Evolutionary conservation across 2,329 filamentous ascomycete species (phyloP).

Genomic region (Aureobasidium subglaciale): DNA sequence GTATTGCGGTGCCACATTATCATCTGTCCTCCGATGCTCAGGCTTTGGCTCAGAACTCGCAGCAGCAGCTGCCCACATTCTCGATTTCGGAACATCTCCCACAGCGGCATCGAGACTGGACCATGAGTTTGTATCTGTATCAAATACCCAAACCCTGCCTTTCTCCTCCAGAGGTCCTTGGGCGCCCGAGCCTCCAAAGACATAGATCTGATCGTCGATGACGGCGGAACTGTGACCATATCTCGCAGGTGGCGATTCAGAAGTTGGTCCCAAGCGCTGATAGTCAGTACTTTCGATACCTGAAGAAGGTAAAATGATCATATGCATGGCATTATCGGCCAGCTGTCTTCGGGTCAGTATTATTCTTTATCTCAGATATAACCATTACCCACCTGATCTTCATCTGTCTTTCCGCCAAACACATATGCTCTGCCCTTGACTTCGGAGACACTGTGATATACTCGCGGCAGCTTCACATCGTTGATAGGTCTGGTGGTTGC

Average conservation of each 20-base stretch:
- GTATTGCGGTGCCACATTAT: constrained; percentile 29
- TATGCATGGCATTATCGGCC: constrained; percentile 46
- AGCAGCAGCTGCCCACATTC: constrained; percentile 31
- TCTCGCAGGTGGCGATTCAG: constrained; percentile 32
- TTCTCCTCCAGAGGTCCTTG: constrained; percentile 23
- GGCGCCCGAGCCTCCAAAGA: constrained; percentile 35
- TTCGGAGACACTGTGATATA: constrained; percentile 46
- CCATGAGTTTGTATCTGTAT: constrained; percentile 36
- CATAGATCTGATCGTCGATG: constrained; percentile 38
- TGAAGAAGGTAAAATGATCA: constrained; percentile 43
- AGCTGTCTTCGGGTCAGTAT: too few species aligned
- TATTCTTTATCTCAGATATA: too few species aligned
- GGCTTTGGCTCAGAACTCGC: constrained; percentile 35
- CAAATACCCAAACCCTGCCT: constrained; percentile 39
- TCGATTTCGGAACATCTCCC: constrained; percentile 22
- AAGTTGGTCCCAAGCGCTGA: constrained; percentile 28
- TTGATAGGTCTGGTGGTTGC: constrained; percentile 44
- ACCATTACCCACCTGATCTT: neutral
- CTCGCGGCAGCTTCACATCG: constrained; percentile 39
- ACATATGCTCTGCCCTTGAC: constrained; percentile 50
- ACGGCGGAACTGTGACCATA: constrained; percentile 37
- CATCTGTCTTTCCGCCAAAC: constrained; percentile 40
- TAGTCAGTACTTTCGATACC: constrained; percentile 39
- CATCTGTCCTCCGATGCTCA: constrained; percentile 23
- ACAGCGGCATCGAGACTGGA: constrained; percentile 31